phyloP scores from a whole-genome alignment of 2,329 filamentous ascomycete genomes.

The Aspergillus alliaceus region DNA sequence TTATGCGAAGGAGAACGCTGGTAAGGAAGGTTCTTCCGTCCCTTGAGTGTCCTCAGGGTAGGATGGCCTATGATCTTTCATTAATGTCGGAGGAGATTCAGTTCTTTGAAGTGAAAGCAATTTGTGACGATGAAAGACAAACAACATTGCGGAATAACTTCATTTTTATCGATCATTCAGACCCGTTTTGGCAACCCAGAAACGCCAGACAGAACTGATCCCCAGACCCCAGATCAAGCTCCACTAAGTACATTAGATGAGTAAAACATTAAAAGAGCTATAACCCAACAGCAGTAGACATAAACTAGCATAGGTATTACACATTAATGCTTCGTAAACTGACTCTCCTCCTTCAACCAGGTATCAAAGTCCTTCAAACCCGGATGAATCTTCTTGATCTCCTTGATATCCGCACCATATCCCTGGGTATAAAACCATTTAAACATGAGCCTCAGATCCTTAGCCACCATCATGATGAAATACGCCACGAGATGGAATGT shows the following conservation, averaged over 20 bases:
- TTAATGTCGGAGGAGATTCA: no score
- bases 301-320: neutral
- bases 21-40: no score
- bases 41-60: no score
- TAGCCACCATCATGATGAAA: slow-evolving; percentile 42
- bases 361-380: slow-evolving; percentile 49
- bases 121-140: no score
- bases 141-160: no score
- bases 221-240: no score
- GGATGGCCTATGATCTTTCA: no score
- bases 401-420: slow-evolving; percentile 48
- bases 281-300: neutral
- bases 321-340: slow-evolving; percentile 22
- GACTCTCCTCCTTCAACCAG: slow-evolving; percentile 52
- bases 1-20: neutral
- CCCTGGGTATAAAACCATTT: slow-evolving; percentile 53
- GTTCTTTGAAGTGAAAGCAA: no score
- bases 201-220: no score
- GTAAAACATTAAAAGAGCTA: neutral
- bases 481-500: slow-evolving; percentile 43
- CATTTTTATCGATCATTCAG: neutral
- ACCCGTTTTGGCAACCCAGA: no score
- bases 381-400: slow-evolving; percentile 45
- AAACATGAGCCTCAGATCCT: slow-evolving; percentile 51
- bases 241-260: neutral